Evolutionary conservation across 805 yeast species (phyloP), one percentile per base, ranked within the genome.

Genomic region (Wickerhamomyces mucosus): DNA sequence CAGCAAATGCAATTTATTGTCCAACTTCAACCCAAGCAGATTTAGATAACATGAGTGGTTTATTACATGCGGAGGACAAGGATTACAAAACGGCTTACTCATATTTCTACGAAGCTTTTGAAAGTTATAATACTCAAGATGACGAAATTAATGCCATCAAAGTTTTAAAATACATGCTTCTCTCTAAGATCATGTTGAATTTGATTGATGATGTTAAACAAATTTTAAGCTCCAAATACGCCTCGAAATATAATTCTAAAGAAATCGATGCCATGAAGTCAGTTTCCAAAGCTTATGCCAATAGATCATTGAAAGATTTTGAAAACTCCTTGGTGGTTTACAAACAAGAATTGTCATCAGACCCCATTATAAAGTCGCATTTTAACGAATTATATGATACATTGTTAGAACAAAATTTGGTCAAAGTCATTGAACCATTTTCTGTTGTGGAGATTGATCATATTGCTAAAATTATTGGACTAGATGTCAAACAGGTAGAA

Each of bases 221-320:
- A 43, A 72, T 92, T 31, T 63, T 92, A 48, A 67, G 69, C 40
- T 78, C 82, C 55, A 89, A 92, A 57, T 66, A 73, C 31, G 77
- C 77, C 5, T 65, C 67, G 36, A 81, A 83, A 53, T 82, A 76
- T 51, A 78, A 81, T 39, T 82, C 89, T 11, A 75, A 74, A 35
- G 94, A 84, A 32, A 80, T 92, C 39, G 97, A 92, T 47, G 96
- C 97, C 13, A 88, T 92, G 95, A 83, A 79, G 55, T 81, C 95
- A 3, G 83, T 92, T 40, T 81, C 97, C 1, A 67, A 75, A 22
- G 96, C 97, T 5, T 88, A 88, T 54, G 70, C 84, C 20, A 78
- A 89, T 56, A 78, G 96, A 59, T 82, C 95, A 5, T 69, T 92
- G 52, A 75, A 81, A 52, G 96, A 89, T 43, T 86, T 92, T 48